Conservation (phyloP, 2,329 filamentous ascomycete species). For the Anthostomella pinea region DNA sequence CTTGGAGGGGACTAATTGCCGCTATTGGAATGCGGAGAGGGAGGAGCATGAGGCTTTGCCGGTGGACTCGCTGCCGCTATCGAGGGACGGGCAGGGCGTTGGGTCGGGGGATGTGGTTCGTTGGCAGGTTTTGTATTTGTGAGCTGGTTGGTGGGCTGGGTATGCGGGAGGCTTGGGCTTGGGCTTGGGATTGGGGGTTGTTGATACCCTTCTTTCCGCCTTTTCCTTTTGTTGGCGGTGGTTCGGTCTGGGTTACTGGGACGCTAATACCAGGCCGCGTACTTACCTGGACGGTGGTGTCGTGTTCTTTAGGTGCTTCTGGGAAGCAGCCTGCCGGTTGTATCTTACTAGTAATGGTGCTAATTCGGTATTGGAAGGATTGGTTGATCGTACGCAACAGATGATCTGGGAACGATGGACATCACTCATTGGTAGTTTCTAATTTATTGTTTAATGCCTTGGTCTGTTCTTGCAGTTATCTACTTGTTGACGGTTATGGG, state of each 20-base stretch:
- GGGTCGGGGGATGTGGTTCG: constrained; percentile 5
- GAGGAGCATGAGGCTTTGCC: constrained; percentile 19
- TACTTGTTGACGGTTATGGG: too few relatives aligned
- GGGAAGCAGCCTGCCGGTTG: not conserved
- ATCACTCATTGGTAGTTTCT: too few relatives aligned
- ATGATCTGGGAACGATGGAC: too few relatives aligned
- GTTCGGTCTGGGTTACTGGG: too few relatives aligned
- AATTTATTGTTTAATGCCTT: too few relatives aligned
- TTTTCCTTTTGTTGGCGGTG: too few relatives aligned
- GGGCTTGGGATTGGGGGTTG: too few relatives aligned
- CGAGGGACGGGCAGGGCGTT: not conserved
- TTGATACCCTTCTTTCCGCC: too few relatives aligned
- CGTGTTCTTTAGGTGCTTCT: not conserved
- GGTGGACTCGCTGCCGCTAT: constrained; percentile 12
- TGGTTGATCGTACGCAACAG: too few relatives aligned
- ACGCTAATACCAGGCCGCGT: not conserved
- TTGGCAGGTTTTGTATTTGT: constrained; percentile 17
- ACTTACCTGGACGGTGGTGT: not conserved
- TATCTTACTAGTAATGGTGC: too few relatives aligned
- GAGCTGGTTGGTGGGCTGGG: not conserved
- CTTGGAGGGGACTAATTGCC: constrained; percentile 6
- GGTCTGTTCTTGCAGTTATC: too few relatives aligned
- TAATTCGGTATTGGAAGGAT: too few relatives aligned
- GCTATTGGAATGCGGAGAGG: constrained; percentile 8
- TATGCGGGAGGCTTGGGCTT: not conserved